Evolutionary conservation across 2,329 filamentous ascomycete genomes (phyloP), one percentile per base, ranked within the genome.

Genomic region (Penicillium sp.): DNA sequence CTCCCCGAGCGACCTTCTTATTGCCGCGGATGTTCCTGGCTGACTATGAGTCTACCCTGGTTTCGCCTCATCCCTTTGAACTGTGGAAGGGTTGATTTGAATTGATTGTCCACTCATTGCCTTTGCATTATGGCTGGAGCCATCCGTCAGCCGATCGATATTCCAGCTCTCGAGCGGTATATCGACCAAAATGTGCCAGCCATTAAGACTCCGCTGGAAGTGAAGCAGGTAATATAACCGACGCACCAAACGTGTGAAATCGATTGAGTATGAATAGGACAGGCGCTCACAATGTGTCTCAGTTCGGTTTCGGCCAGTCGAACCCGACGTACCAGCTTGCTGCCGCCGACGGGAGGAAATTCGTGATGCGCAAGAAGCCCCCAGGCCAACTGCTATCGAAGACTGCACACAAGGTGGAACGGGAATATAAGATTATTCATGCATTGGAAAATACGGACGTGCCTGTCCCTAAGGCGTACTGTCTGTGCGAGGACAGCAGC

Each of bases 271-370:
- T 17, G n/a, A 21, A 58, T 6, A 8, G 26, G 26, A 53, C 4
- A 30, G 5, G 26, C 31, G 38, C 47, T 47, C 21, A 54, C 30
- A 29, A 29, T 31, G 29, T 29, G 17, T 30, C 19, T 41, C 72
- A 98, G 91, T 99, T 98, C 76, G 92, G 93, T 71, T 98, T 96
- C 76, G 95, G 95, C 63, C 95, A 98, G 81, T 97, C 92, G 62
- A 99, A 98, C 76, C 95, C 95, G 49, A 99, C 95, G 2, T 99
- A 98, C 81, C 92, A 94, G 73, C 84, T 98, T 73, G 96, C 89
- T 17, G 88, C 88, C 56, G 83, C 87, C 67, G 84, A 88, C 74
- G 87, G 88, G 56, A 78, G 82, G 69, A 88, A 89, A 74, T 97
- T 90, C 80, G 95, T 99, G 38, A 86, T 98, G 82, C 92, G 95